These are phyloP conservation scores for Alternaria infectoria DNA, from an alignment of 2,329 filamentous ascomycete species.

Conservation along the genomic window DNA sequence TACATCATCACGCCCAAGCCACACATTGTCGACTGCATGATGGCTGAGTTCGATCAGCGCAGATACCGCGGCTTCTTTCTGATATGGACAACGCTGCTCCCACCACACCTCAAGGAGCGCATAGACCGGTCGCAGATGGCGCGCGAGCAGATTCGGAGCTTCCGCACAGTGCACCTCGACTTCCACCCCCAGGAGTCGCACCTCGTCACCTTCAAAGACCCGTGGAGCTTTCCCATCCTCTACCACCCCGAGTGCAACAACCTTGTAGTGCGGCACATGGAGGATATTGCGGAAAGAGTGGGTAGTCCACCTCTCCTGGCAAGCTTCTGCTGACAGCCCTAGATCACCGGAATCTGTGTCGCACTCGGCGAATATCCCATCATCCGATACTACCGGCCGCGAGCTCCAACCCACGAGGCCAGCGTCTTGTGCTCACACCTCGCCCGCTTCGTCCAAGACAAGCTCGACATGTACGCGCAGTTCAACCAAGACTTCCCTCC, in stretches of 20 bases:
- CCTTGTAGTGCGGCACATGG: constrained; percentile 82
- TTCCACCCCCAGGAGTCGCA: constrained; percentile 92
- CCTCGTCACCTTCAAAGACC: constrained; percentile 88
- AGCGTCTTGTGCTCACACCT: constrained; percentile 85
- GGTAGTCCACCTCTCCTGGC: neutral
- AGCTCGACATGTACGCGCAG: constrained; percentile 87
- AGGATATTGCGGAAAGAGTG: constrained; percentile 87
- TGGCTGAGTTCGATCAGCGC: constrained; percentile 86
- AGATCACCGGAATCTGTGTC: constrained; percentile 88
- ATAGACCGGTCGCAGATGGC: constrained; percentile 74
- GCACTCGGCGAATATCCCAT: constrained; percentile 92
- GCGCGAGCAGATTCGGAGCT: constrained; percentile 77
- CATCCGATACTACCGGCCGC: constrained; percentile 87
- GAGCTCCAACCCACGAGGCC: constrained; percentile 79
- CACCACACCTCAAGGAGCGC: constrained; percentile 72
- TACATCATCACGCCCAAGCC: constrained; percentile 87
- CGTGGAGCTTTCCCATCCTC: constrained; percentile 91
- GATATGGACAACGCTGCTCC: constrained; percentile 83
- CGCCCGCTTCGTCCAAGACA: constrained; percentile 88
- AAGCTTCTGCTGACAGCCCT: constrained; percentile 4
- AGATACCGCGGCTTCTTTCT: constrained; percentile 81
- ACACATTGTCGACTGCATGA: constrained; percentile 89
- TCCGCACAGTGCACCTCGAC: constrained; percentile 83
- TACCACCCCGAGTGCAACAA: constrained; percentile 91
- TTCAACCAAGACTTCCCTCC: constrained; percentile 86